Conservation (phyloP, 169 alveolate genomes). For the Plasmodium inui region DNA sequence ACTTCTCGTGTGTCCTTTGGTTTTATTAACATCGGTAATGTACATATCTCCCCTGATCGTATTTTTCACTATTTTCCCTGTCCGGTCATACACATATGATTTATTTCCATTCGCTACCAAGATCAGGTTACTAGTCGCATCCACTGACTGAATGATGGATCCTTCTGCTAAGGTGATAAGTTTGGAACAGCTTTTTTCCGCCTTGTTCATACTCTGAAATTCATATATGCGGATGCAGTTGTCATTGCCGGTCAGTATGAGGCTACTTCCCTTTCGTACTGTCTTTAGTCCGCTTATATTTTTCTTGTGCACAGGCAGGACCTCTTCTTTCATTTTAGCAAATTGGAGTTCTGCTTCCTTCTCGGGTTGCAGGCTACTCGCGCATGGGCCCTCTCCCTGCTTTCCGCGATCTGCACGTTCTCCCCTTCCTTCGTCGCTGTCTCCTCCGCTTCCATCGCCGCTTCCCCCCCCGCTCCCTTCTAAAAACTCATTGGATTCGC, state of each 20-base stretch:
- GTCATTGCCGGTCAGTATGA: slow-evolving; percentile 48
- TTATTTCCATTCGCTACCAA: slow-evolving; percentile 53
- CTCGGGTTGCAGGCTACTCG: not conserved
- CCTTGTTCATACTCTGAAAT: slow-evolving; percentile 37
- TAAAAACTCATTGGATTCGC: slow-evolving; percentile 17
- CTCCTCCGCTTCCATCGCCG: not conserved
- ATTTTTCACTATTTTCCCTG: slow-evolving; percentile 76
- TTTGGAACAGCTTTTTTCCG: slow-evolving; percentile 31
- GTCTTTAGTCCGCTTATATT: slow-evolving; percentile 20
- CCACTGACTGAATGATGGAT: slow-evolving; percentile 37
- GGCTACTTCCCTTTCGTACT: slow-evolving; percentile 28
- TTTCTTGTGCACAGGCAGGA: slow-evolving; percentile 39
- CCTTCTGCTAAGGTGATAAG: slow-evolving; percentile 41
- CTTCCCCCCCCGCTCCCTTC: not conserved
- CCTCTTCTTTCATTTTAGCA: slow-evolving; percentile 28
- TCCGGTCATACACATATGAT: slow-evolving; percentile 35
- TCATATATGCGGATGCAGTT: slow-evolving; percentile 49
- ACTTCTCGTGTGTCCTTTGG: slow-evolving; percentile 82
- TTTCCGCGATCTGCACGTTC: no score
- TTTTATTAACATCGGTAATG: slow-evolving; percentile 81
- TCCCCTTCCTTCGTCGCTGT: not conserved
- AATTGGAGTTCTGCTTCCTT: not conserved
- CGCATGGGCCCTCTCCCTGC: not conserved
- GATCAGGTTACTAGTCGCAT: slow-evolving; percentile 14
- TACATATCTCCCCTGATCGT: slow-evolving; percentile 86